Evolutionary conservation across 2,329 filamentous ascomycete genomes (phyloP), one percentile per base, ranked within the genome.

Genomic region (Camptophora hylomeconis): DNA sequence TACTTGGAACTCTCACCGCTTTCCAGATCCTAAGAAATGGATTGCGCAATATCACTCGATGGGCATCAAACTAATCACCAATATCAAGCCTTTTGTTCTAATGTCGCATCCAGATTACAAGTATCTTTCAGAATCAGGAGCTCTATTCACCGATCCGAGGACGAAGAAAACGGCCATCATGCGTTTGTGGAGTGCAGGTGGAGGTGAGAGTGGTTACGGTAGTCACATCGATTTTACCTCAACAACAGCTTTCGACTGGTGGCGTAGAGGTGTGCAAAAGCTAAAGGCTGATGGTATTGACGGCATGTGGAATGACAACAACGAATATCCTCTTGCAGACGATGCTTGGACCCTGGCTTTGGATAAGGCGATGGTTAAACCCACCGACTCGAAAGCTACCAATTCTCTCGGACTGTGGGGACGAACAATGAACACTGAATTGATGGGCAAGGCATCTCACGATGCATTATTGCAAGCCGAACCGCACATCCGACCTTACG

Each of bases 281-380:
- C 58, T 82, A 2, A 70, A 70, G 31, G 55, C 67, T 15, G 54
- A 69, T 6, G 76, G 76, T 1, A 75, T 82, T 32, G 75, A 80
- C 40, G 75, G 66, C 26, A 80, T 81, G 55, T 82, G 78, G 77
- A 82, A 82, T 40, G 77, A 82, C 47, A 82, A 82, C 51, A 82
- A 81, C 40, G 77, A 82, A 49, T 82, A 80, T 48, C 73, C 70
- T 1, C 61, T 79, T 3, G 65, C 72, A 0, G 61, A 69, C 36
- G 77, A 82, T 35, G 58, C 66, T 14, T 81, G 76, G 76, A 53
- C 69, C 32, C 67, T 72, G 28, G 66, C 69, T 0, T 56, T 80
- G 0, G 61, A 72, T 2, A 49, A 51, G 21, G 47, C 54, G 10
- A 38, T 45, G 1, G 52, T 60, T 2, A 23, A 10, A 19, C 7